phyloP scores from a whole-genome alignment of 83 land plant genomes.

The Thuja plicata region DNA sequence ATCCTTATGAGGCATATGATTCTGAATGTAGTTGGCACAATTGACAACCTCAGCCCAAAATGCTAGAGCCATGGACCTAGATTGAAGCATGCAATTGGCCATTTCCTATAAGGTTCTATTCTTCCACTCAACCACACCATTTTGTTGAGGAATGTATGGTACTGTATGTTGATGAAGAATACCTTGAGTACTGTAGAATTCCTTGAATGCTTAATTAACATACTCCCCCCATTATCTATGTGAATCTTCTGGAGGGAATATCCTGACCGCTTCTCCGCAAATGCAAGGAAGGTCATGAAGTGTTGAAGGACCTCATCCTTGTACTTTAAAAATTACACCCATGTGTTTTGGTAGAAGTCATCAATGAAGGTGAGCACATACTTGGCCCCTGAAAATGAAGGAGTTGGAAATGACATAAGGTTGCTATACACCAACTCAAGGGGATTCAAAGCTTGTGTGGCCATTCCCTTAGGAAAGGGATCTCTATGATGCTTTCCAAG shows the following conservation, averaged over 20 bases:
- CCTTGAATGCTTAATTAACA: not conserved
- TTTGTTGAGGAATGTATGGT: not conserved
- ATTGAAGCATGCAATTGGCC: not conserved
- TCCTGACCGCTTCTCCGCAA: not conserved
- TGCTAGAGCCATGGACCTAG: too few relatives aligned
- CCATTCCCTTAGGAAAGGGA: not conserved
- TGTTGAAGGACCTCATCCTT: not conserved
- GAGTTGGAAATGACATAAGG: not conserved
- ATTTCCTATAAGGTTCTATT: too few relatives aligned
- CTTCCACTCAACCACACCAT: not conserved
- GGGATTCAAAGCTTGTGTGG: not conserved
- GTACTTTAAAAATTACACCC: too few relatives aligned
- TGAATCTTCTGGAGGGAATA: too few relatives aligned
- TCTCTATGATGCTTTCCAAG: not conserved
- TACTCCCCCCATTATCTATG: too few relatives aligned
- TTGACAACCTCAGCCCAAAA: too few relatives aligned
- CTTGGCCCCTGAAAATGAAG: too few relatives aligned
- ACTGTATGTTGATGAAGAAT: not conserved
- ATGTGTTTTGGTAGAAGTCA: not conserved
- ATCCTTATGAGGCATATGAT: too few relatives aligned
- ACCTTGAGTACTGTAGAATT: not conserved
- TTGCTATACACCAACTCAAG: not conserved
- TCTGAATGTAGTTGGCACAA: too few relatives aligned
- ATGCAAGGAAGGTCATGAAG: not conserved
- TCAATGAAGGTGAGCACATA: not conserved